Conservation (phyloP, 176 grass and related monocot species). For the Musa beccarii region DNA sequence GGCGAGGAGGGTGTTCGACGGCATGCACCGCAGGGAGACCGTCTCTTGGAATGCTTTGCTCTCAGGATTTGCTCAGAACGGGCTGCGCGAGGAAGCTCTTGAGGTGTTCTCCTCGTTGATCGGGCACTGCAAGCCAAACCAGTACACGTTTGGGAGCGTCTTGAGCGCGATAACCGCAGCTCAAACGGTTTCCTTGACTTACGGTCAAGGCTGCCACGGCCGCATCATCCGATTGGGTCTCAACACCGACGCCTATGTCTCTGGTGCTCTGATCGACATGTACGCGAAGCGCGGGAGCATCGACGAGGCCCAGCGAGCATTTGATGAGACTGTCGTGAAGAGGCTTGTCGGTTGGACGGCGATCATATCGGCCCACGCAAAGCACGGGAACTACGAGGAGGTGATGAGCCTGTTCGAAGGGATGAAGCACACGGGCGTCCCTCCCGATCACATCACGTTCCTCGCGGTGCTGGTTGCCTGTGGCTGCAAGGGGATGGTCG, state of each 20-base stretch:
- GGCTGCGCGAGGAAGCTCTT: conserved; percentile 40
- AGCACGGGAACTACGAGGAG: conserved; percentile 43
- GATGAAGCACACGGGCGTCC: conserved; percentile 38
- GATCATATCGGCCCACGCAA: conserved; percentile 65
- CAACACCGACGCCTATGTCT: conserved; percentile 40
- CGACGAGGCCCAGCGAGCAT: conserved; percentile 46
- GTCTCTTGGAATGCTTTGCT: conserved; percentile 81
- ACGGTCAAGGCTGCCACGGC: conserved; percentile 62
- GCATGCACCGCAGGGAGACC: conserved; percentile 34
- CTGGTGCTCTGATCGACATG: conserved; percentile 77
- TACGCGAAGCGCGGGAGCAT: conserved; percentile 71
- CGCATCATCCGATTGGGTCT: conserved; percentile 42
- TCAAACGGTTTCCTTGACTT: conserved; percentile 51
- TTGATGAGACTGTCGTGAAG: conserved; percentile 23
- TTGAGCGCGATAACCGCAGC: conserved; percentile 47
- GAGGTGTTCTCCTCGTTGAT: conserved; percentile 51
- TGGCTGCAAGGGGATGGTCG: conserved; percentile 48
- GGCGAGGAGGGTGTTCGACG: conserved; percentile 42
- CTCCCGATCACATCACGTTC: conserved; percentile 50
- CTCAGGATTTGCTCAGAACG: conserved; percentile 72
- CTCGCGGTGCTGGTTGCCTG: conserved; percentile 70
- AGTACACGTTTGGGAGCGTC: conserved; percentile 71
- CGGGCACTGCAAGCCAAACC: conserved; percentile 33
- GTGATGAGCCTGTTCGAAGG: conserved; percentile 51
- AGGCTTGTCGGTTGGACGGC: conserved; percentile 57